Evolutionary conservation across 164 flowering plant species (phyloP).

Genomic region (Tetracentron sinense): DNA sequence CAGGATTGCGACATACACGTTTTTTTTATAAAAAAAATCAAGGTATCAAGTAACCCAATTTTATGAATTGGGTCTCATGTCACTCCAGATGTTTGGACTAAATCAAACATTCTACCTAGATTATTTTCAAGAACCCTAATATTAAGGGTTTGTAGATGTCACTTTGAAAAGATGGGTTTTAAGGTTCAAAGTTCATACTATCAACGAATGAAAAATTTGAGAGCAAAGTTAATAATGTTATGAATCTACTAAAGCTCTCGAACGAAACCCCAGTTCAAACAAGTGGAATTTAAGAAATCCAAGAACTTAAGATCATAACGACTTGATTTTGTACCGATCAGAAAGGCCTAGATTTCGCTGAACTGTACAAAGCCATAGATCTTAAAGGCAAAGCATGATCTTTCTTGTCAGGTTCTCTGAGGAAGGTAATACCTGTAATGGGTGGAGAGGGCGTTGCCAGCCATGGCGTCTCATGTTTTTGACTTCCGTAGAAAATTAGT

Average conservation of each 20-base stretch:
- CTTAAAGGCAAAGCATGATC: background rate
- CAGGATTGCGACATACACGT: background rate
- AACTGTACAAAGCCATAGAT: background rate
- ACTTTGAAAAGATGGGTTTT: too few species aligned
- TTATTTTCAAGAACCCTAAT: background rate
- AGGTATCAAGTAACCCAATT: background rate
- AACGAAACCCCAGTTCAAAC: too few species aligned
- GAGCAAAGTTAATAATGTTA: too few species aligned
- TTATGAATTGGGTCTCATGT: background rate
- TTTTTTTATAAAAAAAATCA: background rate
- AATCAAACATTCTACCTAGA: background rate
- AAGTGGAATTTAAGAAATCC: too few species aligned
- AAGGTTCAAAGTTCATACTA: too few species aligned
- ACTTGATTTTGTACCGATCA: background rate
- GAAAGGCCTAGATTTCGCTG: background rate
- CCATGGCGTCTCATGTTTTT: conserved; percentile 78
- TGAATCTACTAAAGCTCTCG: too few species aligned
- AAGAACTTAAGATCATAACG: background rate
- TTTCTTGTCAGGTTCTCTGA: background rate
- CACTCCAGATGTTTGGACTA: background rate
- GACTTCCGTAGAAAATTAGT: background rate
- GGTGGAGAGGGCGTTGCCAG: conserved; percentile 93
- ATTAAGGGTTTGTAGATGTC: too few species aligned
- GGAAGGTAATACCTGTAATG: conserved; percentile 57
- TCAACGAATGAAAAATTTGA: too few species aligned